Evolutionary conservation across 495 filamentous ascomycete genomes (phyloP), one percentile per base, ranked within the genome.

Genomic region (Mycothermus thermophilus): DNA sequence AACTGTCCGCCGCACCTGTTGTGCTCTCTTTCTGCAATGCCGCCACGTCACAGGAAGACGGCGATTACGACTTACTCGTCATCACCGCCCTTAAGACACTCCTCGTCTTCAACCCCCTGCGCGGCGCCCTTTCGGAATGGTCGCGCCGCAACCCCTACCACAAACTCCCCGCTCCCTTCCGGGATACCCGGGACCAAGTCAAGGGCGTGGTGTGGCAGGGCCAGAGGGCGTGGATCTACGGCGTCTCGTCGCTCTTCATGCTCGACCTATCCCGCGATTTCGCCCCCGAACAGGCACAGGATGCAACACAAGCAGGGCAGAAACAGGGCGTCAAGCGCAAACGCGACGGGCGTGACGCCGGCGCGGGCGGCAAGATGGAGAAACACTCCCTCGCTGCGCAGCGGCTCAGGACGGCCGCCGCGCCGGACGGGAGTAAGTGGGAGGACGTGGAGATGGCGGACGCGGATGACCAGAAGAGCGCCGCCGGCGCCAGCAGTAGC

Each of bases 171-270:
- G 62, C 61, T 5, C 69, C 79, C 21, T 90, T 88, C 59, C 63
- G 62, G 27, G 62, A 69, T 21, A 67, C 81, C 18, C 69, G 75
- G 31, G 83, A 94, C 52, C 67, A 79, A 26, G 77, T 78, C 13
- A 83, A 84, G 60, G 85, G 87, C 12, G 75, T 77, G 28, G 50
- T 93, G 14, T 99, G 92, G 87, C 83, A 94, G 50, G 58, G 79
- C 2, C 61, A 58, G 16, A 68, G 86, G 4, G 56, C 88, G 2
- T 96, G 90, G 86, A 54, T 95, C 6, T 94, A 88, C 52, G 87
- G 85, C 8, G 65, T 67, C 6, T 73, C 71, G 0, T 95, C 85
- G 72, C 51, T 99, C 34, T 93, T 80, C 69, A 96, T 96, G 87
- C 72, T 96, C 40, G 84, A 96, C 54, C 50, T 93, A 4, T 69